These are phyloP conservation scores for Trametes cingulata DNA, from an alignment of 768 basidiomycete genomes.

Conservation along the genomic window DNA sequence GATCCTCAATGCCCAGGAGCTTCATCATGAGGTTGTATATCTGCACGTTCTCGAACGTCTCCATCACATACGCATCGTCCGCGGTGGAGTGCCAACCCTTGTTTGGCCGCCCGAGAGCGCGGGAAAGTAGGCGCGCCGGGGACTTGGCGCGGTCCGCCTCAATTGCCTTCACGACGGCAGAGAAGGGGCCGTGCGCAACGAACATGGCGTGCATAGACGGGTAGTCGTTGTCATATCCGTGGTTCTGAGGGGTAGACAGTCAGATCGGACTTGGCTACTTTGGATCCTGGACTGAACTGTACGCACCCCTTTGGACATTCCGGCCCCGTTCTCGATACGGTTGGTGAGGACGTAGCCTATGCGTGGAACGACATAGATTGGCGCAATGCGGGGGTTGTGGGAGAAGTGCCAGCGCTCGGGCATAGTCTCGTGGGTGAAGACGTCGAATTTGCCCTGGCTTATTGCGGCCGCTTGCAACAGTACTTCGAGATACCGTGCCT, in stretches of 20 bases:
- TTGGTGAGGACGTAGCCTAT: slow-evolving; percentile 81
- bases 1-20: slow-evolving; percentile 62
- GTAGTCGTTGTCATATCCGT: slow-evolving; percentile 86
- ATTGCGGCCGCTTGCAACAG: slow-evolving; percentile 53
- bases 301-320: slow-evolving; percentile 77
- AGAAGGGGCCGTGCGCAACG: slow-evolving; percentile 90
- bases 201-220: slow-evolving; percentile 86
- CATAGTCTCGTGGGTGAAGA: slow-evolving; percentile 82
- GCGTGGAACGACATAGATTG: slow-evolving; percentile 81
- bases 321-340: slow-evolving; percentile 54
- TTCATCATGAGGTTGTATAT: slow-evolving; percentile 82
- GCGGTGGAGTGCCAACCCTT: slow-evolving; percentile 70
- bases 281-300: no score
- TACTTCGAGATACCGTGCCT: slow-evolving; percentile 51
- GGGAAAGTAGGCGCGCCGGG: slow-evolving; percentile 21
- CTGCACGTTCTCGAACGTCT: slow-evolving; percentile 84
- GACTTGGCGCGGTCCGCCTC: slow-evolving; percentile 36
- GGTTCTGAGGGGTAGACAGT: slow-evolving; percentile 52
- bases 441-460: slow-evolving; percentile 69
- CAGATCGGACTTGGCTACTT: no score
- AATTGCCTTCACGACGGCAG: slow-evolving; percentile 60
- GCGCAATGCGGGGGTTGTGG: slow-evolving; percentile 76
- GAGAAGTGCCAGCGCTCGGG: slow-evolving; percentile 79
- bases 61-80: slow-evolving; percentile 69
- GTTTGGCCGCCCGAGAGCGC: slow-evolving; percentile 33